Conservation (phyloP, 2,329 filamentous ascomycete species). For the Uncinocarpus reesii region DNA sequence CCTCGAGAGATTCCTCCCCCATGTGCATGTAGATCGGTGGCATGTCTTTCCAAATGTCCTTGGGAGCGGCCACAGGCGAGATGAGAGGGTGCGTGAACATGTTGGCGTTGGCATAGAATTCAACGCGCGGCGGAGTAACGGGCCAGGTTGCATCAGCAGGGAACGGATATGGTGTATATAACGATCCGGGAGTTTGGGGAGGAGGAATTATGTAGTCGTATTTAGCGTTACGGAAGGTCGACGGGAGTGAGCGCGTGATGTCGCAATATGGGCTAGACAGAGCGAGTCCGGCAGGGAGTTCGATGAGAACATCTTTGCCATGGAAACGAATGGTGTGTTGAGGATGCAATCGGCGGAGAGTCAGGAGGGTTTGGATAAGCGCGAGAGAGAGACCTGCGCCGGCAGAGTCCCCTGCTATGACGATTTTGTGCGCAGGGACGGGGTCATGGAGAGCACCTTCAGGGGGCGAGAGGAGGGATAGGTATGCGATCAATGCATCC, state of each 20-base stretch:
- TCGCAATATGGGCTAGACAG: constrained; percentile 37
- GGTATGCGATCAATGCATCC: constrained; percentile 39
- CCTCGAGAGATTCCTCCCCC: constrained; percentile 35
- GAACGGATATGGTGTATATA: constrained; percentile 23
- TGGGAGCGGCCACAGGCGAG: constrained; percentile 29
- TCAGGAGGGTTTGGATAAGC: constrained; percentile 36
- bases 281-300: constrained; percentile 34
- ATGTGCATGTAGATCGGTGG: constrained; percentile 35
- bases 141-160: constrained; percentile 35
- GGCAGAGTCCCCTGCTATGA: constrained; percentile 40
- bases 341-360: constrained; percentile 27
- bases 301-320: constrained; percentile 30
- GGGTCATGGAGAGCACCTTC: constrained; percentile 34
- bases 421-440: constrained; percentile 35
- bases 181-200: constrained; percentile 18
- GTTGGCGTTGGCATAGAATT: constrained; percentile 33
- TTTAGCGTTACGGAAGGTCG: constrained; percentile 28
- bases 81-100: constrained; percentile 34
- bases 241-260: constrained; percentile 35
- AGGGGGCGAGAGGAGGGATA: constrained; percentile 39
- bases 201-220: constrained; percentile 35
- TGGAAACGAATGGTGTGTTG: constrained; percentile 31
- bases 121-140: constrained; percentile 32
- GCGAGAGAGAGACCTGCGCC: constrained; percentile 36
- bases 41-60: constrained; percentile 32